Percentiles rank a stretch among this genome's conserved stretches.
These are phyloP conservation scores for Ophiostoma perfectum DNA, from an alignment of 2,329 filamentous ascomycete genomes.

Conservation along the genomic window DNA sequence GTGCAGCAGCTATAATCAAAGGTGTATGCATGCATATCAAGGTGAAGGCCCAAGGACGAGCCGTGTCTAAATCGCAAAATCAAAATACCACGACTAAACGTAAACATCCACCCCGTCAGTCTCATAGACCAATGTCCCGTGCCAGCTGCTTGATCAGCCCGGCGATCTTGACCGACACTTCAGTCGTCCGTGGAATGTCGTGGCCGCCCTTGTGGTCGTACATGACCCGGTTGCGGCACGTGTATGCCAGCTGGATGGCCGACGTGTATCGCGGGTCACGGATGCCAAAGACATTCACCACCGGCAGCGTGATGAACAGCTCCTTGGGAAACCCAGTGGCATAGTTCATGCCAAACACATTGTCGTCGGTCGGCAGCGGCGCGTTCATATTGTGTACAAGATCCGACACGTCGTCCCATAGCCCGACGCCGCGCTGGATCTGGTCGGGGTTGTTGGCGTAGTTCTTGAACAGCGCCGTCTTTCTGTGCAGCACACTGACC, in stretches of 20 bases:
- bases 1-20: too few relatives aligned
- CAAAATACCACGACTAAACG: too few relatives aligned
- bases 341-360: conserved; percentile 36
- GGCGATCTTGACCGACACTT: conserved; percentile 33
- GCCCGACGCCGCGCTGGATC: conserved; percentile 31
- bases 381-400: conserved; percentile 32
- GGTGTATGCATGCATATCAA: too few relatives aligned
- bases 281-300: conserved; percentile 35
- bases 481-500: conserved; percentile 28
- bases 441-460: conserved; percentile 29
- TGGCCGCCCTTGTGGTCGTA: conserved; percentile 38
- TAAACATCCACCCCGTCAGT: neutral
- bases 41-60: too few relatives aligned
- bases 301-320: conserved; percentile 34
- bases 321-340: conserved; percentile 32
- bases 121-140: too few relatives aligned
- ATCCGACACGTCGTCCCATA: conserved; percentile 35
- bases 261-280: conserved; percentile 37
- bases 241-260: conserved; percentile 35
- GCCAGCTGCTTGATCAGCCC: conserved; percentile 30
- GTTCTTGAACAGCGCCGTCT: conserved; percentile 30
- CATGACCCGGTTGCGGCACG: conserved; percentile 32
- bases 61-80: too few relatives aligned
- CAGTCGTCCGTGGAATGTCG: conserved; percentile 36
- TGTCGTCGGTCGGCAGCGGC: conserved; percentile 29